Evolutionary conservation across 306 rosid species (phyloP), one percentile per base, ranked within the genome.

Genomic region (Vicia sativa): DNA sequence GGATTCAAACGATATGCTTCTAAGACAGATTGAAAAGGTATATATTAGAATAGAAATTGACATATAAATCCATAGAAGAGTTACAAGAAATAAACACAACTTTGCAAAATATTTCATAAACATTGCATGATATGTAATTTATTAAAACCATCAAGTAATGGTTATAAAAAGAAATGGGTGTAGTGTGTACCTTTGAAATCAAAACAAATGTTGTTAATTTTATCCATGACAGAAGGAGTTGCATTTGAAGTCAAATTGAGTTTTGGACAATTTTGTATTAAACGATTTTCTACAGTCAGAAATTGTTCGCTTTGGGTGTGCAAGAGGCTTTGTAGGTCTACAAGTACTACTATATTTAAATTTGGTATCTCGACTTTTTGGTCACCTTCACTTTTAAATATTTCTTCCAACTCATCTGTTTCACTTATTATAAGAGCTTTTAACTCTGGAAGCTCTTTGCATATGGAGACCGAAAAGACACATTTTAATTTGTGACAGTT

Each of bases 381-480:
- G 35, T 48, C 56, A 21, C 39, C 39, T 73, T 46, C 25, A 6
- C 9, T 1, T 12, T 5, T 13, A 4, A 74, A 74, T 0, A 74
- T 58, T 56, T 74, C 43, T 37, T 31, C 37, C 2, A 74, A 14
- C 14, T 45, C 34, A n/a, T 28, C 16, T 18, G 68, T 68, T 37
- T 7, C 18, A 0, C 0, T 1, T 12, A 75, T 31, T 0, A 52
- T 1, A 8, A 53, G 0, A 11, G 3, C 0, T 2, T 35, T 7
- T 18, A 70, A 39, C 26, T 45, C 4, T 4, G 44, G 35, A 14
- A 67, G n/a, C 15, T 11, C 21, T 3, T 63, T 8, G 1, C 41
- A 23, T 9, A 52, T 1, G 9, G 49, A 26, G 11, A 26, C 5
- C 0, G 65, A 43, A 28, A 68, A 9, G 1, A 68, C 37, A 71